Conservation (phyloP, 371 early-diverging fungal genomes). For the Mucor saturninus region DNA sequence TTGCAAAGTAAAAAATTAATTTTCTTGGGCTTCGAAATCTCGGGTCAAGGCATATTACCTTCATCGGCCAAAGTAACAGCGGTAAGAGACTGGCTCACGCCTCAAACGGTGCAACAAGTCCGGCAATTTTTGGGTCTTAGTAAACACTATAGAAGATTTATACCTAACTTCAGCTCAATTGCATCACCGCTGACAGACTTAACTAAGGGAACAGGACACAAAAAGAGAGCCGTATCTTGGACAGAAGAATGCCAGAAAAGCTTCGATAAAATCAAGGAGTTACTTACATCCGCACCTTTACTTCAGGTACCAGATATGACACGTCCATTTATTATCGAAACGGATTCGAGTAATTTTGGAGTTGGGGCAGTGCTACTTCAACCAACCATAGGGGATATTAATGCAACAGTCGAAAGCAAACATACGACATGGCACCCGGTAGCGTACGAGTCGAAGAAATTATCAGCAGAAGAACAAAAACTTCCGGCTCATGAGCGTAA, state of each 20-base stretch:
- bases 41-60: constrained; percentile 30
- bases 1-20: constrained; percentile 34
- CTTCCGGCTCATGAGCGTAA: constrained; percentile 45
- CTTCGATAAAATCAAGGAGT: constrained; percentile 5
- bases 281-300: neutral
- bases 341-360: constrained; percentile 1
- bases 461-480: constrained; percentile 28
- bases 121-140: constrained; percentile 40
- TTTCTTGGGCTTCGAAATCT: constrained; percentile 50
- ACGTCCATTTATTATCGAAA: neutral
- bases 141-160: constrained; percentile 40
- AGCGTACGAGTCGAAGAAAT: constrained; percentile 33
- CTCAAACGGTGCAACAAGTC: constrained; percentile 41
- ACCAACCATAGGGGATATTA: neutral
- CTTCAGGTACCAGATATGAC: neutral
- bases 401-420: neutral
- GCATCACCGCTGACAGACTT: constrained; percentile 48
- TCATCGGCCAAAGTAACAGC: constrained; percentile 35
- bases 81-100: constrained; percentile 40
- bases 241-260: constrained; percentile 13
- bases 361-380: constrained; percentile 5
- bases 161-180: constrained; percentile 32
- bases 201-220: constrained; percentile 30
- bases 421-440: constrained; percentile 8
- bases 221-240: constrained; percentile 27